These are phyloP conservation scores for Ustilago bromivora DNA, from an alignment of 1,284 basidiomycete species.

Conservation along the genomic window DNA sequence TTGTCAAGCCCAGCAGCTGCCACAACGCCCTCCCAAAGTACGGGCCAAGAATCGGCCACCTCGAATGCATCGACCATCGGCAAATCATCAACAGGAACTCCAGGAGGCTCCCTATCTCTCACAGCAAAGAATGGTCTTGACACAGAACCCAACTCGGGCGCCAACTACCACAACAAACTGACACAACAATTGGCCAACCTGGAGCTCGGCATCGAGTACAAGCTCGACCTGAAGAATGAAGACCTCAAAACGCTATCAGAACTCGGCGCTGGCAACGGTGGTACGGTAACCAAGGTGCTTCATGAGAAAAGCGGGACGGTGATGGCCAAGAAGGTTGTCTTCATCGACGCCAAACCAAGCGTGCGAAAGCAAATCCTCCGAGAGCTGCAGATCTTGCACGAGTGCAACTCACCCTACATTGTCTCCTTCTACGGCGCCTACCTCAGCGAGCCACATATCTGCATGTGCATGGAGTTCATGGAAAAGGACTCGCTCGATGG, in stretches of 20 bases:
- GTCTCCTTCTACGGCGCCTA: slow-evolving; percentile 97
- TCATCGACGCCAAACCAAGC: slow-evolving; percentile 96
- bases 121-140: slow-evolving; percentile 26
- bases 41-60: slow-evolving; percentile 25
- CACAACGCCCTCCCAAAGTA: slow-evolving; percentile 25
- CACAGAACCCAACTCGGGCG: slow-evolving; percentile 47
- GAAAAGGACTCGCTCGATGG: slow-evolving; percentile 81
- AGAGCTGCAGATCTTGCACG: slow-evolving; percentile 98
- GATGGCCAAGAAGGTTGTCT: slow-evolving; percentile 74
- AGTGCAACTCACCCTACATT: slow-evolving; percentile 92
- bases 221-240: slow-evolving; percentile 70
- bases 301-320: slow-evolving; percentile 64
- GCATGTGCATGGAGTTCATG: slow-evolving; percentile 99
- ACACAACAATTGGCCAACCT: slow-evolving; percentile 69
- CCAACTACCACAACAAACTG: slow-evolving; percentile 60
- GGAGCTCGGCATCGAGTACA: slow-evolving; percentile 70
- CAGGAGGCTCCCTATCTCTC: slow-evolving; percentile 36
- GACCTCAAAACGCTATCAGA: slow-evolving; percentile 80
- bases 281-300: slow-evolving; percentile 87
- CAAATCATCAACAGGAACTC: slow-evolving; percentile 26
- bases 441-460: slow-evolving; percentile 94
- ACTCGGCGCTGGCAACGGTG: slow-evolving; percentile 95
- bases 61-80: slow-evolving; percentile 37
- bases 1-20: slow-evolving; percentile 37
- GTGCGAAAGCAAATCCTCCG: slow-evolving; percentile 98